These are phyloP conservation scores for Botrytis squamosa DNA, from an alignment of 2,329 filamentous ascomycete genomes.

Conservation along the genomic window DNA sequence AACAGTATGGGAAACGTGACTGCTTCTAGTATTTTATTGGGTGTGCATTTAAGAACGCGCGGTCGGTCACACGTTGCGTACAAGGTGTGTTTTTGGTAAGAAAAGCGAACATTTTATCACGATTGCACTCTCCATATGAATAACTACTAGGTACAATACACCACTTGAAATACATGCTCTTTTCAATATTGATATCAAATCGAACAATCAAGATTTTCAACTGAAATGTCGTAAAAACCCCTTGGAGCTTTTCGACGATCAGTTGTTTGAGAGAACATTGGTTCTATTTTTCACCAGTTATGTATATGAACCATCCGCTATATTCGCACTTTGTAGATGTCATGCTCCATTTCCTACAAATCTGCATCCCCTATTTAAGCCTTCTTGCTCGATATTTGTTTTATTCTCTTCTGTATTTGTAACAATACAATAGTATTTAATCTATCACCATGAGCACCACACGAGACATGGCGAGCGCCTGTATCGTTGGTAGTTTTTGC, in stretches of 20 bases:
- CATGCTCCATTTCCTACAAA: not conserved
- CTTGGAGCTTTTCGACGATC: no score
- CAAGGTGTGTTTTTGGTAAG: not conserved
- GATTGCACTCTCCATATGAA: not conserved
- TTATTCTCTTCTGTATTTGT: no score
- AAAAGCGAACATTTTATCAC: not conserved
- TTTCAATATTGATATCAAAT: not conserved
- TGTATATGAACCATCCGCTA: not conserved
- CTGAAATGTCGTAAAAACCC: not conserved
- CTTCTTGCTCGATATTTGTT: no score
- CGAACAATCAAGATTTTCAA: not conserved
- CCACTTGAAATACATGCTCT: not conserved
- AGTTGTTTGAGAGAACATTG: not conserved
- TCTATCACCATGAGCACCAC: not conserved
- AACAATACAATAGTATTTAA: not conserved
- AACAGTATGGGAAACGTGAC: not conserved
- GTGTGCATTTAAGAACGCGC: not conserved
- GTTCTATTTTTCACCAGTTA: not conserved
- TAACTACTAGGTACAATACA: not conserved
- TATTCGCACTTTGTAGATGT: not conserved
- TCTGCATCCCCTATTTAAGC: no score
- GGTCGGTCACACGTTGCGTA: fast-evolving
- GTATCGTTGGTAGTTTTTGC: not conserved
- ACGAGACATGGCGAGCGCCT: not conserved
- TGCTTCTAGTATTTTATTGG: not conserved